phyloP scores from a whole-genome alignment of 495 filamentous ascomycete species.

The Xylaria intraflava region DNA sequence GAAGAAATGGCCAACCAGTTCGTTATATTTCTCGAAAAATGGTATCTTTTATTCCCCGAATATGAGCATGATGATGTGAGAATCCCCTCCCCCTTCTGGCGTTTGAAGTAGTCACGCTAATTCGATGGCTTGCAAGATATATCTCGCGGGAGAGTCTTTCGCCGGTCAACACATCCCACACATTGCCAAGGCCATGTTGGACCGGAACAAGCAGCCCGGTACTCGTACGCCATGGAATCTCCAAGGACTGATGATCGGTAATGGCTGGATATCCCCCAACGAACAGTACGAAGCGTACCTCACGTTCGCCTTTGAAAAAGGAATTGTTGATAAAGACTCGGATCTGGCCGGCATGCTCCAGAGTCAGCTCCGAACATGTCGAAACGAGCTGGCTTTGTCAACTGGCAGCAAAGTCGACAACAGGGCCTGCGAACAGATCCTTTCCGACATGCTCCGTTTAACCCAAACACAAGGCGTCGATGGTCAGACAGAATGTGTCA shows the following conservation, averaged over 20 bases:
- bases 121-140: constrained; percentile 57
- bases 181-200: constrained; percentile 79
- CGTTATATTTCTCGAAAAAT: constrained; percentile 81
- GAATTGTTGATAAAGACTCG: constrained; percentile 60
- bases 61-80: constrained; percentile 89
- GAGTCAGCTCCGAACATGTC: constrained; percentile 40
- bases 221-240: constrained; percentile 62
- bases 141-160: constrained; percentile 91
- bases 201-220: constrained; percentile 58
- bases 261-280: constrained; percentile 87
- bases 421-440: constrained; percentile 61
- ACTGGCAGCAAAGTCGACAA: constrained; percentile 59
- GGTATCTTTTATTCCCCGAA: constrained; percentile 83
- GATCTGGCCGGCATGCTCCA: constrained; percentile 54
- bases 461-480: constrained; percentile 44
- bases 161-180: constrained; percentile 97
- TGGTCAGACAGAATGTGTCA: constrained; percentile 56
- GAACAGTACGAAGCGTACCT: constrained; percentile 92
- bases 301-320: constrained; percentile 66
- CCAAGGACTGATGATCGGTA: constrained; percentile 86
- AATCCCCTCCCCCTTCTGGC: constrained; percentile 5
- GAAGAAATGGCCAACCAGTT: constrained; percentile 86
- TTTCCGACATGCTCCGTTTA: constrained; percentile 58
- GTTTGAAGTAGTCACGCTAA: constrained; percentile 14
- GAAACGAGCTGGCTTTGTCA: constrained; percentile 59